These are phyloP conservation scores for Trichosporon asahii DNA, from an alignment of 1,284 basidiomycete genomes.

Conservation along the genomic window DNA sequence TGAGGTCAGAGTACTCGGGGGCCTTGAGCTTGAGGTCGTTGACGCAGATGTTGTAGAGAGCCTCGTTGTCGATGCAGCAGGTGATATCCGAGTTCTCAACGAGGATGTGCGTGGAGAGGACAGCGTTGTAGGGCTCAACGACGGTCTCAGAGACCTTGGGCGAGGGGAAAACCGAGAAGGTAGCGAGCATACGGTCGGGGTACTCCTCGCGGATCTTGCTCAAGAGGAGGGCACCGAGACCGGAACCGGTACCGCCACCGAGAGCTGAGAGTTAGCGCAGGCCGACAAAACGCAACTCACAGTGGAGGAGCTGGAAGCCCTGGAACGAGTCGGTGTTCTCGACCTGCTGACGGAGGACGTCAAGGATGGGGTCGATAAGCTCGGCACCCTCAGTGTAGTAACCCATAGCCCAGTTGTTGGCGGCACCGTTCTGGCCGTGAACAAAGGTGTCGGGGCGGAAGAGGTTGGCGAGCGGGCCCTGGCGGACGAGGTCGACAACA, in stretches of 20 bases:
- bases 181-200: constrained; percentile 88
- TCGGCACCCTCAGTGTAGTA: constrained; percentile 78
- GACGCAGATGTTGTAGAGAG: constrained; percentile 80
- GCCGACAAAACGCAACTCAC: constrained; percentile 24
- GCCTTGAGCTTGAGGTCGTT: constrained; percentile 68
- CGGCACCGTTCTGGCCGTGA: constrained; percentile 66
- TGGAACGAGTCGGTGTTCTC: constrained; percentile 84
- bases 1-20: constrained; percentile 73
- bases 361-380: constrained; percentile 60
- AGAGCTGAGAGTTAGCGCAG: constrained; percentile 54
- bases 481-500: constrained; percentile 68
- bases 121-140: constrained; percentile 85
- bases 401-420: constrained; percentile 54
- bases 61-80: constrained; percentile 83
- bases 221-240: constrained; percentile 75
- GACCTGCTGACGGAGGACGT: constrained; percentile 67
- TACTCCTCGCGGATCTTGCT: constrained; percentile 87
- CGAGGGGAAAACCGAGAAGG: constrained; percentile 86
- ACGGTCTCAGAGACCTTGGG: constrained; percentile 95
- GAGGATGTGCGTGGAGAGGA: constrained; percentile 85
- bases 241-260: constrained; percentile 88
- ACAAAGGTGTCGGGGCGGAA: constrained; percentile 89
- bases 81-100: constrained; percentile 87
- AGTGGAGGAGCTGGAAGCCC: constrained; percentile 91
- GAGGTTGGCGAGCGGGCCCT: constrained; percentile 57